Percentiles rank a stretch among this genome's conserved stretches.
These are phyloP conservation scores for Hibiscus trionum DNA, from an alignment of 345 rosid species.

Conservation along the genomic window DNA sequence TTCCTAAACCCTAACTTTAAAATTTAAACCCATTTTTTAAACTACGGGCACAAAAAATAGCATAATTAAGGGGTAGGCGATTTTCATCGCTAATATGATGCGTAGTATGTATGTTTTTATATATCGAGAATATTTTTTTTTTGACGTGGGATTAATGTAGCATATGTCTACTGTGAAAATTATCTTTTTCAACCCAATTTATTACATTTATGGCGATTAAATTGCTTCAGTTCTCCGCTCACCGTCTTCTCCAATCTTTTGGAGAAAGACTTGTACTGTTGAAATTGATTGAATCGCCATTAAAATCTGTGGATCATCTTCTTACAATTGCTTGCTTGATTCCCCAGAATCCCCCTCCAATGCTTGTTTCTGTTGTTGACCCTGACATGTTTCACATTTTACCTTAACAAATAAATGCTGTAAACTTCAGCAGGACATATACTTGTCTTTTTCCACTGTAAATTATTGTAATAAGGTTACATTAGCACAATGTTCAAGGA, in stretches of 20 bases:
- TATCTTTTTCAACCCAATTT: too few species aligned
- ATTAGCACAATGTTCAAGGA: slow-evolving; percentile 17
- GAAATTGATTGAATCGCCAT: not conserved
- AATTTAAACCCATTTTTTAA: too few species aligned
- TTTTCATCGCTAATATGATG: too few species aligned
- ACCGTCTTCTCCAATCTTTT: not conserved
- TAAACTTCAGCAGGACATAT: not conserved
- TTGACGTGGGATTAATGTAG: too few species aligned
- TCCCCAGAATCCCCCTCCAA: too few species aligned
- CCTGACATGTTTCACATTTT: not conserved
- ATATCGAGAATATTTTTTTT: too few species aligned
- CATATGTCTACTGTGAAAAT: too few species aligned
- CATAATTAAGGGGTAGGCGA: too few species aligned
- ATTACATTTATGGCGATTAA: too few species aligned
- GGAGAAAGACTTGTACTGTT: not conserved
- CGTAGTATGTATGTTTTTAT: too few species aligned
- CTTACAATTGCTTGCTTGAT: not conserved
- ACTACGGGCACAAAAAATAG: too few species aligned
- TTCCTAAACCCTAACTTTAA: too few species aligned
- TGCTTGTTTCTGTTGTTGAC: not conserved
- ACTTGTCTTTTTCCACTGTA: not conserved
- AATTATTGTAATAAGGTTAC: not conserved
- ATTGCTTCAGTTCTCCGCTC: not conserved
- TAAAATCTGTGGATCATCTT: slow-evolving; percentile 7
- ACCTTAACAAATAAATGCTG: not conserved